phyloP scores from a whole-genome alignment of 129 eudicot genomes.

The Pulicaria dysenterica region DNA sequence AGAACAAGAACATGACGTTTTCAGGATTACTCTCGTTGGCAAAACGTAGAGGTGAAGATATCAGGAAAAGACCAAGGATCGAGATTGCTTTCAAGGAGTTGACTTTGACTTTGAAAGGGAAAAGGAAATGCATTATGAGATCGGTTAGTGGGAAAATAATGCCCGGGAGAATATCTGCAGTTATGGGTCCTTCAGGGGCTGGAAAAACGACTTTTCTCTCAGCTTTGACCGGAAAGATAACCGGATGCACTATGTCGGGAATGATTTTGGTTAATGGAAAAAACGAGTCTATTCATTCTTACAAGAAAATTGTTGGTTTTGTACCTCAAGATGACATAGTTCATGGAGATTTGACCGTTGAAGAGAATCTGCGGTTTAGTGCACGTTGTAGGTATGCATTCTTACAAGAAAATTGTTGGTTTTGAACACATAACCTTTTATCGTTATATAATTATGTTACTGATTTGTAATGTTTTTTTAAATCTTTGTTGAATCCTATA shows the following conservation, averaged over 20 bases:
- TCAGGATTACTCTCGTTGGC: slow-evolving; percentile 82
- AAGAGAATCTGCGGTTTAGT: slow-evolving; percentile 85
- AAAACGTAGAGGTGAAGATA: slow-evolving; percentile 50
- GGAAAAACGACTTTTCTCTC: slow-evolving; percentile 94
- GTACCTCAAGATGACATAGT: slow-evolving; percentile 98
- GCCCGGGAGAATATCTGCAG: slow-evolving; percentile 96
- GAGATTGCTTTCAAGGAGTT: slow-evolving; percentile 87
- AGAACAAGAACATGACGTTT: slow-evolving; percentile 56
- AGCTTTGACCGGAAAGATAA: slow-evolving; percentile 70
- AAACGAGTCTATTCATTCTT: slow-evolving; percentile 69
- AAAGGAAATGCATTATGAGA: slow-evolving; percentile 77
- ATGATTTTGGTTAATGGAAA: slow-evolving; percentile 75
- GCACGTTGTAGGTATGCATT: slow-evolving; percentile 83
- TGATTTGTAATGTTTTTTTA: no score
- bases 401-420: slow-evolving; percentile 49
- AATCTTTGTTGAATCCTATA: no score
- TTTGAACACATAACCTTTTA: slow-evolving; percentile 74
- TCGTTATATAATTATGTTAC: background rate
- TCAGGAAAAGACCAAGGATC: slow-evolving; percentile 63
- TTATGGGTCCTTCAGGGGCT: slow-evolving; percentile 98
- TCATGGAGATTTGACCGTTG: slow-evolving; percentile 95
- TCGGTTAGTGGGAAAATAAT: slow-evolving; percentile 70
- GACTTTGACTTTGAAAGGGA: slow-evolving; percentile 71
- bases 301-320: slow-evolving; percentile 80
- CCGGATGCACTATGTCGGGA: slow-evolving; percentile 71